phyloP scores from a whole-genome alignment of 2,329 filamentous ascomycete species.

The Myriosclerotinia curreyana region DNA sequence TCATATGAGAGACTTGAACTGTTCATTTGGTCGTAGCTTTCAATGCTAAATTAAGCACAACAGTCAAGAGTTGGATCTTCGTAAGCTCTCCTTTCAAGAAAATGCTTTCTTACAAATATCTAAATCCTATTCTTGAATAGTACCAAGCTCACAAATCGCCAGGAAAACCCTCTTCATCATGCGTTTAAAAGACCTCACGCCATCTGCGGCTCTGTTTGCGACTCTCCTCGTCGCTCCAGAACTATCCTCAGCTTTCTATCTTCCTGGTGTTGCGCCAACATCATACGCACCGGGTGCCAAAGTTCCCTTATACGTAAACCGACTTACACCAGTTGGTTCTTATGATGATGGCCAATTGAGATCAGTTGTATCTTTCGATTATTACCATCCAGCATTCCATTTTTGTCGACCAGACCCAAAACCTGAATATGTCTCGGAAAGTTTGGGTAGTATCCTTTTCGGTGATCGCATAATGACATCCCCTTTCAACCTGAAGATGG shows the following conservation, averaged over 20 bases:
- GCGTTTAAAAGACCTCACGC: conserved; percentile 36
- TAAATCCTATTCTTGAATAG: not conserved
- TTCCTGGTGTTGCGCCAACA: conserved; percentile 90
- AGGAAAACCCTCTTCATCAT: conserved; percentile 29
- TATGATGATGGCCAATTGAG: conserved; percentile 75
- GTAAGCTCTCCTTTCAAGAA: conserved; percentile 17
- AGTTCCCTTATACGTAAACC: conserved; percentile 90
- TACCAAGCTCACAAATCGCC: not conserved
- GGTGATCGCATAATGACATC: conserved; percentile 98
- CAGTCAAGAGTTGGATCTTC: conserved; percentile 11
- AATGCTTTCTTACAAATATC: not conserved
- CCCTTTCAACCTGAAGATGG: conserved; percentile 86
- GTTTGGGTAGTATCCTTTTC: conserved; percentile 92
- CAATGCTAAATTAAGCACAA: conserved; percentile 16
- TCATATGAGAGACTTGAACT: conserved; percentile 9
- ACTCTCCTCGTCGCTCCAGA: conserved; percentile 51
- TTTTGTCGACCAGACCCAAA: conserved; percentile 81
- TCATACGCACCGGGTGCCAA: conserved; percentile 78
- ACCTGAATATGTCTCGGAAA: conserved; percentile 78
- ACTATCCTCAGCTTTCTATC: conserved; percentile 76
- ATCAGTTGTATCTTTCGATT: conserved; percentile 94
- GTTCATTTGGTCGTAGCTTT: not conserved
- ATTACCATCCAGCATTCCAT: conserved; percentile 84
- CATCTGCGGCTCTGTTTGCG: conserved; percentile 49
- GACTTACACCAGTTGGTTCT: conserved; percentile 80